A percentile compares a stretch with the other conserved stretches of the same genome.
Evolutionary conservation across 495 filamentous ascomycete genomes (phyloP).

Genomic region (Penicillium pulvis): DNA sequence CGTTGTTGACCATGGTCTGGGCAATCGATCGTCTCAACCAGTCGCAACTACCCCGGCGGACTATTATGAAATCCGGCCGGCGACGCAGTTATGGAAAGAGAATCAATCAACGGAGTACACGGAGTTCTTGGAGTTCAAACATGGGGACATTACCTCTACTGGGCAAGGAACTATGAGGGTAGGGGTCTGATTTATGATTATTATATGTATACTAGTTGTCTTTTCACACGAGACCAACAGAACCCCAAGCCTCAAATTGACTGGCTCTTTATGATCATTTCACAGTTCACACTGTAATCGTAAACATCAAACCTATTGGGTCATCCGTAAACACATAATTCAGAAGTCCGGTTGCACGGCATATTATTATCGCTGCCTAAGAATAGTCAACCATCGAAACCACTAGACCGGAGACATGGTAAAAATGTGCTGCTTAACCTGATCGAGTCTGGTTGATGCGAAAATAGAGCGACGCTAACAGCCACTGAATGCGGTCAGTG

Average conservation of each 20-base stretch:
- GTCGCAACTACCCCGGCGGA: conserved; percentile 35
- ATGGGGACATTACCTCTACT: neutral
- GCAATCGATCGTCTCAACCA: conserved; percentile 48
- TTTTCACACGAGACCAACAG: conserved; percentile 25
- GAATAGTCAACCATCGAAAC: neutral
- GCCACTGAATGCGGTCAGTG: conserved; percentile 28
- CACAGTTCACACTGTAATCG: neutral
- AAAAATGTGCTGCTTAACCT: neutral
- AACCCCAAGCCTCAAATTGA: conserved; percentile 6
- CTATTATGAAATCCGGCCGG: conserved; percentile 36
- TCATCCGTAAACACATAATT: too few relatives aligned
- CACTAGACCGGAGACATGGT: neutral
- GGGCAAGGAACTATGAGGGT: conserved; percentile 35
- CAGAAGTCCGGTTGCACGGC: neutral
- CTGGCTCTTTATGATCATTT: neutral
- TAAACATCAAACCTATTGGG: too few relatives aligned
- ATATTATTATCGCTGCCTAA: neutral
- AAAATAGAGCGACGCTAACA: conserved; percentile 14
- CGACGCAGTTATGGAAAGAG: conserved; percentile 40
- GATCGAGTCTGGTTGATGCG: neutral
- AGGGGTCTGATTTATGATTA: conserved; percentile 14
- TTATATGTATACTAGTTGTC: neutral
- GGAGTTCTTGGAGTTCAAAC: conserved; percentile 48
- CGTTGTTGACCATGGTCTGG: conserved; percentile 48
- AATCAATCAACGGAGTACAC: conserved; percentile 27